Percentiles rank a stretch among this genome's conserved stretches.
Evolutionary conservation across 768 basidiomycete species (phyloP).

Genomic region (Mycena rosella): DNA sequence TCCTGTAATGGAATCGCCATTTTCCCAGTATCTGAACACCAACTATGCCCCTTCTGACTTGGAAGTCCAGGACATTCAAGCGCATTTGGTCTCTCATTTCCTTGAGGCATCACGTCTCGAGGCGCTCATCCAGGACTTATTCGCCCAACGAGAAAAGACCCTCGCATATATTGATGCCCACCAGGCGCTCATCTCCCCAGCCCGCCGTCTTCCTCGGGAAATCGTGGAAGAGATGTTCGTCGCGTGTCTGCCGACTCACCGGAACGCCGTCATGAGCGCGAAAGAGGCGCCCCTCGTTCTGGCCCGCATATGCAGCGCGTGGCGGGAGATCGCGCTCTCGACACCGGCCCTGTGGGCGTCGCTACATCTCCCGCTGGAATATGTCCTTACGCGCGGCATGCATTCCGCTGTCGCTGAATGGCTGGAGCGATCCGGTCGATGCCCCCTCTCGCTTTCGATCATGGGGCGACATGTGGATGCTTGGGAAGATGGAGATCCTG

Average conservation of each 20-base stretch:
- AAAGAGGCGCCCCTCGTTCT: no score
- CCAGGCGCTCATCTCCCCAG: no score
- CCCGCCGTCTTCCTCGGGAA: no score
- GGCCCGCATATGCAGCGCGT: no score
- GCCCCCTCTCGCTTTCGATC: slow-evolving; percentile 3
- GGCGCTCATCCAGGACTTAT: background rate
- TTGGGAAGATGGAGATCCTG: background rate
- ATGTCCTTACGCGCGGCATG: background rate
- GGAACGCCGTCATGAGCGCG: no score
- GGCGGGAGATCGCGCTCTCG: no score
- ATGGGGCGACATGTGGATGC: background rate
- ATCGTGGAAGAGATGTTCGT: no score
- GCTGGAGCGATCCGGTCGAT: slow-evolving; percentile 1
- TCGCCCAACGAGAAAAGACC: background rate
- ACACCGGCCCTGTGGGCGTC: no score
- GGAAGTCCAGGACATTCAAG: background rate
- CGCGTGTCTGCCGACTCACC: no score
- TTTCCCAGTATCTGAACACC: background rate
- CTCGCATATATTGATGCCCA: no score
- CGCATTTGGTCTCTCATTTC: background rate
- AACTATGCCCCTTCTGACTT: slow-evolving; percentile 1
- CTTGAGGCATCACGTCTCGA: background rate
- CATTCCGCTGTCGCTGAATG: background rate
- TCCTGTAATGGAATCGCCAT: slow-evolving; percentile 1
- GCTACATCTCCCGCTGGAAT: slow-evolving; percentile 29